Conservation (phyloP, 1,284 basidiomycete species). For the Ceratorhiza oryzae-sativae region DNA sequence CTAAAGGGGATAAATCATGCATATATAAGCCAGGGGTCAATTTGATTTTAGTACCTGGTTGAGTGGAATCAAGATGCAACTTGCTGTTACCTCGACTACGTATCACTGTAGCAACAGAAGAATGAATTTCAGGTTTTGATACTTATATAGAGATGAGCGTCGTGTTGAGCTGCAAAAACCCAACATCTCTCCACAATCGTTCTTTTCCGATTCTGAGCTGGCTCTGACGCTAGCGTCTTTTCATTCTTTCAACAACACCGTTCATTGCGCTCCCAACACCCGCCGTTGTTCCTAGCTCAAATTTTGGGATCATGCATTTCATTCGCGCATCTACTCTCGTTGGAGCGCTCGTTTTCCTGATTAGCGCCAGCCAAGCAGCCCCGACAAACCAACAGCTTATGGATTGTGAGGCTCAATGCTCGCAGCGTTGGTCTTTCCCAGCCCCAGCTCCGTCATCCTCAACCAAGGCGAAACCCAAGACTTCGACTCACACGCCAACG, state of each 20-base stretch:
- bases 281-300: neutral
- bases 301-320: conserved; percentile 10
- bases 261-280: neutral
- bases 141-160: neutral
- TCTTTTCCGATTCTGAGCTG: conserved; percentile 2
- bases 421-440: conserved; percentile 7
- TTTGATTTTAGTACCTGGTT: neutral
- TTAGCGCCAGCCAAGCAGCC: neutral
- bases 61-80: neutral
- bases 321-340: neutral
- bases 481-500: neutral
- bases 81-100: conserved; percentile 9
- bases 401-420: conserved; percentile 7
- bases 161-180: neutral
- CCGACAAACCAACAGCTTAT: neutral
- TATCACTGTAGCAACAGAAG: conserved; percentile 8
- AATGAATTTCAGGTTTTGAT: neutral
- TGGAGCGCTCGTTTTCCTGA: neutral
- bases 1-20: no score
- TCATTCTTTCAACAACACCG: neutral
- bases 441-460: neutral
- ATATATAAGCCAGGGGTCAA: no score
- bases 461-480: neutral
- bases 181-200: neutral
- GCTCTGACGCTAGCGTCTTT: conserved; percentile 10